Conservation (phyloP, 2,329 filamentous ascomycete species). For the Dactylonectria estremocensis region DNA sequence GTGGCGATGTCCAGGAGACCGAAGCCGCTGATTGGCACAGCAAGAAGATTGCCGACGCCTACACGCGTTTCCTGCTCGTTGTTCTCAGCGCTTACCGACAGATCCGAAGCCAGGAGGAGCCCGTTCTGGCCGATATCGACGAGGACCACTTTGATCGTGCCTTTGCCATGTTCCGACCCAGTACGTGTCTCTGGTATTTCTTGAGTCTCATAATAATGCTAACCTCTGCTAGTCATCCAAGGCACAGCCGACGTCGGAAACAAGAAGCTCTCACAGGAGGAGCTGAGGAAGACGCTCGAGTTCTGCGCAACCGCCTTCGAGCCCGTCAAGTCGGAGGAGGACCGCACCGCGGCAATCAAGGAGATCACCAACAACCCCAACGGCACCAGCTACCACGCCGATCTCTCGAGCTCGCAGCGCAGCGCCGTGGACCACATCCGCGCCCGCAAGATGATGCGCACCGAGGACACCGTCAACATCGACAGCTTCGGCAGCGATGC, state of each 20-base stretch:
- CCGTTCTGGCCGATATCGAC: slow-evolving; percentile 58
- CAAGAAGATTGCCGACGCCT: slow-evolving; percentile 61
- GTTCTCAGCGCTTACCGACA: slow-evolving; percentile 53
- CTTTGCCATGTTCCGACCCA: slow-evolving; percentile 58
- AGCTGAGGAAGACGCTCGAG: slow-evolving; percentile 52
- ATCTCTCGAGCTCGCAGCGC: slow-evolving; percentile 45
- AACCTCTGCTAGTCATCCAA: slow-evolving; percentile 53
- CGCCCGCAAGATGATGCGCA: slow-evolving; percentile 49
- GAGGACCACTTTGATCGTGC: slow-evolving; percentile 61
- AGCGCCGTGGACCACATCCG: slow-evolving; percentile 48
- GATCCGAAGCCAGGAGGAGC: slow-evolving; percentile 56
- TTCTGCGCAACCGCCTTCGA: slow-evolving; percentile 53
- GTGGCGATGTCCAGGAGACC: slow-evolving; percentile 57
- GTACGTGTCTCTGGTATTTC: slow-evolving; percentile 50
- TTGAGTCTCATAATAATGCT: not conserved
- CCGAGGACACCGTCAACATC: slow-evolving; percentile 52
- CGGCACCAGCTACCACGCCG: slow-evolving; percentile 29
- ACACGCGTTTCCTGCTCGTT: slow-evolving; percentile 61
- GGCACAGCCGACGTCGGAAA: slow-evolving; percentile 51
- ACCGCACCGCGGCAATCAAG: slow-evolving; percentile 21
- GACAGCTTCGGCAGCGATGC: slow-evolving; percentile 51
- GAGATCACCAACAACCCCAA: slow-evolving; percentile 33
- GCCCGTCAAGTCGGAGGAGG: slow-evolving; percentile 31
- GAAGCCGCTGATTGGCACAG: slow-evolving; percentile 59
- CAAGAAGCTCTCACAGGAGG: slow-evolving; percentile 48